A percentile compares a stretch with the other conserved stretches of the same genome.
These are phyloP conservation scores for Cymbidium sinense DNA, from an alignment of 106 monocot species.

Conservation along the genomic window DNA sequence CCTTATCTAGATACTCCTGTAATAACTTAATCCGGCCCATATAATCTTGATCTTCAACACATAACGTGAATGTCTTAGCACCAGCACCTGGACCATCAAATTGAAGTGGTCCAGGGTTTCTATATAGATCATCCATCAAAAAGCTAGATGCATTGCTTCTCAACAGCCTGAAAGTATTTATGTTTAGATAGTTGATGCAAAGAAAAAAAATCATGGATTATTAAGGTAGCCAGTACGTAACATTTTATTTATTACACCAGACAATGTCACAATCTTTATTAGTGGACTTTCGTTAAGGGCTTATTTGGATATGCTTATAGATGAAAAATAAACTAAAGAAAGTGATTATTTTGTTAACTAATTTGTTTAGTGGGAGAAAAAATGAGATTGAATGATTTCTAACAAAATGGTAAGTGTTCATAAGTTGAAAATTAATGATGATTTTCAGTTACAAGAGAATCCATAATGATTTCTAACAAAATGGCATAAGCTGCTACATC, in stretches of 20 bases:
- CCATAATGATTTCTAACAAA: no score
- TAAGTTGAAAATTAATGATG: no score
- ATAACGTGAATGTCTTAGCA: constrained; percentile 52
- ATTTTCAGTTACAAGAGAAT: no score
- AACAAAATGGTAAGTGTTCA: no score
- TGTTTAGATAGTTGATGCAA: not conserved
- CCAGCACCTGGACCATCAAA: constrained; percentile 82
- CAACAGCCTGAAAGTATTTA: constrained; percentile 53
- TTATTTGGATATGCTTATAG: not conserved
- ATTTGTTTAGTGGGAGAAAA: no score
- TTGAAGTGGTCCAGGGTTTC: constrained; percentile 89
- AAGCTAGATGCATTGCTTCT: constrained; percentile 52
- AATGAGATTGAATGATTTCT: no score
- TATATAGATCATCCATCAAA: constrained; percentile 81
- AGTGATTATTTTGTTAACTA: no score
- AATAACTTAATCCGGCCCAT: constrained; percentile 92
- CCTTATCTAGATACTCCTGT: constrained; percentile 81
- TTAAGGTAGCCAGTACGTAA: no score
- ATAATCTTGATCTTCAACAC: constrained; percentile 94
- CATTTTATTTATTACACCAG: no score
- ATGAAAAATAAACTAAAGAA: not conserved
- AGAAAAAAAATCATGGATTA: not conserved
- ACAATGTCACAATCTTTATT: no score
- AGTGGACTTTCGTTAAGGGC: not conserved
- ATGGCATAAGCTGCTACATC: no score